Percentiles rank a stretch among this genome's conserved stretches.
Evolutionary conservation across 352 stramenopile species (phyloP).

Genomic region (Phytophthora sp.): DNA sequence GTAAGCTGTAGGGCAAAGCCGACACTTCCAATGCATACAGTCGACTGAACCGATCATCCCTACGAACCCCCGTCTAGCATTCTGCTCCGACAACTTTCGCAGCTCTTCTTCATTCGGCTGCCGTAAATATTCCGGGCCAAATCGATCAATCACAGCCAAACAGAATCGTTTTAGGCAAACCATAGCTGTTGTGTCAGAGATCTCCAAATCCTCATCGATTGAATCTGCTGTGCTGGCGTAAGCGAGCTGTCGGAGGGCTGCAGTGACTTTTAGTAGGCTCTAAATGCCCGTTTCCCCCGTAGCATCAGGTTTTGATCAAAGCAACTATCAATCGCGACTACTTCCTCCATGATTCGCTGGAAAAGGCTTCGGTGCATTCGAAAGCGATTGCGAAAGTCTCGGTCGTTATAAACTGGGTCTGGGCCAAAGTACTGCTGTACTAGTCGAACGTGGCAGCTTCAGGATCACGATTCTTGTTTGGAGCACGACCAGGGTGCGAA

Average conservation of each 20-base stretch:
- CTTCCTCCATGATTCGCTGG: neutral
- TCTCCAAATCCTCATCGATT: neutral
- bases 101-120: neutral
- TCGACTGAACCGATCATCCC: neutral
- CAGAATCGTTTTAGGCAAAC: too few relatives aligned
- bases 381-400: neutral
- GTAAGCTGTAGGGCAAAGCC: too few relatives aligned
- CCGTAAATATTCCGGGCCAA: neutral
- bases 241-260: neutral
- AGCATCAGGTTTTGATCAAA: neutral
- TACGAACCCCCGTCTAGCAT: neutral
- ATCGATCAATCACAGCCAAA: neutral
- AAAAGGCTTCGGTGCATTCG: conserved; percentile 2
- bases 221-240: neutral
- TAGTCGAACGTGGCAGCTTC: neutral
- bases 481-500: neutral
- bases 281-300: neutral
- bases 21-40: neutral
- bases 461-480: neutral
- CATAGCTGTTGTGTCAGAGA: neutral
- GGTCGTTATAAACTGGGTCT: neutral
- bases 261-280: conserved; percentile 1
- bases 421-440: neutral
- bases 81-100: neutral
- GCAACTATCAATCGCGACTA: neutral